Evolutionary conservation across 2,329 filamentous ascomycete genomes (phyloP), one percentile per base, ranked within the genome.

Genomic region (Peltaster fructicola): DNA sequence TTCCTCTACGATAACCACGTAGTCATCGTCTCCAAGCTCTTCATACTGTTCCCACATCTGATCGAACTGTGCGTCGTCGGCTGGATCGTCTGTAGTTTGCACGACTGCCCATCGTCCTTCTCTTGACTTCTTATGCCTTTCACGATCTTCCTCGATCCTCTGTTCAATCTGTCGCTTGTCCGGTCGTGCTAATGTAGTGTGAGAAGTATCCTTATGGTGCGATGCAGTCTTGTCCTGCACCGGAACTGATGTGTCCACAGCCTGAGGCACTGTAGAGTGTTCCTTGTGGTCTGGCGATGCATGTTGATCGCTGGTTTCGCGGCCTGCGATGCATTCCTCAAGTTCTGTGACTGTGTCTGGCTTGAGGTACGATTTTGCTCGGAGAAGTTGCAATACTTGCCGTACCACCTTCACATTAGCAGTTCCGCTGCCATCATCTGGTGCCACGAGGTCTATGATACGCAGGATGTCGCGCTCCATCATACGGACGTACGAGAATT

Each of bases 121-220:
- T 12, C 88, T 61, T 42, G 85, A 59, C 20, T 85, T 61, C 60
- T 98, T 98, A 51, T 98, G 90, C 20, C 88, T 62, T 51, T 98
- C 88, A 3, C 88, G 63, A 51, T 98, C 88, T 53, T 98, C 90
- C 41, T 98, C 90, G 34, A 98, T 92, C 19, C 88, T 65, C 56
- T 95, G 84, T 54, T 95, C 84, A 26, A 93, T 78, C 53, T 92
- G 79, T 28, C 76, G 67, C 53, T 85, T 88, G 43, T 93, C 80
- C 14, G 43, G 39, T 12, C 40, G 22, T 9, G 30, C 23, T n/a
- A n/a, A n/a, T 4, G 30, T 33, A 1, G 34, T 35, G n/a, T 37
- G 34, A n/a, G n/a, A n/a, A n/a, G 22, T 24, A 18, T 7, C 7
- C 7, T 18, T 18, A 12, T 14, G n/a, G n/a, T 15, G 11, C 8